These are phyloP conservation scores for Colletotrichum gloeosporioides DNA, from an alignment of 2,329 filamentous ascomycete species.

Conservation along the genomic window DNA sequence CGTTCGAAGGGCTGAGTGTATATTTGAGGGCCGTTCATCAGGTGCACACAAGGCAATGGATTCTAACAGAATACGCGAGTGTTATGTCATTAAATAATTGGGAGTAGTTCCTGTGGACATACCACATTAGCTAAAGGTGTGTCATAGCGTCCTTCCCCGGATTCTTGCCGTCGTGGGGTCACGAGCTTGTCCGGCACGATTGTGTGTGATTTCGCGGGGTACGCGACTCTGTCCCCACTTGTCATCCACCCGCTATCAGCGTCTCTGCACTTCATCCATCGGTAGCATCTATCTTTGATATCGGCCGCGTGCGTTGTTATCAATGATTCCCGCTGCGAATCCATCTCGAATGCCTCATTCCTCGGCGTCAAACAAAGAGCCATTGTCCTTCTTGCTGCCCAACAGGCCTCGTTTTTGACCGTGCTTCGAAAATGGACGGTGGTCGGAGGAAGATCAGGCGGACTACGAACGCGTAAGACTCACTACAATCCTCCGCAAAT, in stretches of 20 bases:
- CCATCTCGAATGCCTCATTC: fast-evolving
- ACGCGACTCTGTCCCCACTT: neutral
- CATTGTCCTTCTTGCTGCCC: neutral
- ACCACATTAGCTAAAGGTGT: neutral
- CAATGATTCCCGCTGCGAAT: neutral
- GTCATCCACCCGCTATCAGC: neutral
- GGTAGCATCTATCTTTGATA: neutral
- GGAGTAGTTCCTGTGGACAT: neutral
- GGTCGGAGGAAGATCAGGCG: neutral
- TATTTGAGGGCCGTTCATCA: neutral
- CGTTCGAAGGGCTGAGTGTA: neutral
- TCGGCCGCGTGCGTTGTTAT: neutral
- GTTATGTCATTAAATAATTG: neutral
- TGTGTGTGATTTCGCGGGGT: neutral
- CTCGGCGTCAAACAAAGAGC: neutral
- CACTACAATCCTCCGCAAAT: neutral
- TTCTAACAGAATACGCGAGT: neutral
- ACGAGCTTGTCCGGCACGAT: neutral
- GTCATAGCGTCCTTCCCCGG: neutral
- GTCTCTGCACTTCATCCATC: neutral
- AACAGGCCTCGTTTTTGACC: neutral
- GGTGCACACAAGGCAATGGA: neutral
- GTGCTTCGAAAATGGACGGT: neutral
- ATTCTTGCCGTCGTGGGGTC: neutral
- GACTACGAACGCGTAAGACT: neutral